phyloP scores from a whole-genome alignment of 768 basidiomycete genomes.

The Cystobasidium onofrii region DNA sequence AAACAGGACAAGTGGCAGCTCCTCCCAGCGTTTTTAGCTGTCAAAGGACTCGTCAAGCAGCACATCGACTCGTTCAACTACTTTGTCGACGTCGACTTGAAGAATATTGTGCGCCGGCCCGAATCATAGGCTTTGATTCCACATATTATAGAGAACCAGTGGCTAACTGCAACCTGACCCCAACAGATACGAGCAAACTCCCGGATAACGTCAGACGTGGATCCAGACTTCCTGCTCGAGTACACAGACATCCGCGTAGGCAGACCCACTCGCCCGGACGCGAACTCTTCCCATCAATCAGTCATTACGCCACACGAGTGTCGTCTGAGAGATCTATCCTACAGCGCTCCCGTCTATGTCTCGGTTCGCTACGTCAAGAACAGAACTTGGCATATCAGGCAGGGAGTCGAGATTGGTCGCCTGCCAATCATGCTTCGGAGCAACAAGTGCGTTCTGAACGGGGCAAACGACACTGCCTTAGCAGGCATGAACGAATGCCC shows the following conservation, averaged over 20 bases:
- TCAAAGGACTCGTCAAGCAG: constrained; percentile 97
- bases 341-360: constrained; percentile 84
- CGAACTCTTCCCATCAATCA: constrained; percentile 61
- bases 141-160: no score
- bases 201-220: constrained; percentile 91
- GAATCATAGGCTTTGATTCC: neutral
- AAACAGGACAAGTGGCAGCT: constrained; percentile 90
- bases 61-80: constrained; percentile 99
- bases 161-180: constrained; percentile 41
- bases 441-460: constrained; percentile 84
- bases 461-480: constrained; percentile 65
- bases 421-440: constrained; percentile 94
- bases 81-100: constrained; percentile 93
- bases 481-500: constrained; percentile 97
- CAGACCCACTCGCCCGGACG: constrained; percentile 79
- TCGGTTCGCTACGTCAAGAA: constrained; percentile 92
- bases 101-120: constrained; percentile 57
- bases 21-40: constrained; percentile 88
- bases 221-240: constrained; percentile 86
- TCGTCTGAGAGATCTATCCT: constrained; percentile 87
- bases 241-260: constrained; percentile 93
- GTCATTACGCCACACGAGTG: constrained; percentile 93
- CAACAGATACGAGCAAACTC: constrained; percentile 68
- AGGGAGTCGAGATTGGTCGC: constrained; percentile 77
- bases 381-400: constrained; percentile 71